phyloP scores from a whole-genome alignment of 2,329 filamentous ascomycete genomes.

The Exophiala aquamarina region DNA sequence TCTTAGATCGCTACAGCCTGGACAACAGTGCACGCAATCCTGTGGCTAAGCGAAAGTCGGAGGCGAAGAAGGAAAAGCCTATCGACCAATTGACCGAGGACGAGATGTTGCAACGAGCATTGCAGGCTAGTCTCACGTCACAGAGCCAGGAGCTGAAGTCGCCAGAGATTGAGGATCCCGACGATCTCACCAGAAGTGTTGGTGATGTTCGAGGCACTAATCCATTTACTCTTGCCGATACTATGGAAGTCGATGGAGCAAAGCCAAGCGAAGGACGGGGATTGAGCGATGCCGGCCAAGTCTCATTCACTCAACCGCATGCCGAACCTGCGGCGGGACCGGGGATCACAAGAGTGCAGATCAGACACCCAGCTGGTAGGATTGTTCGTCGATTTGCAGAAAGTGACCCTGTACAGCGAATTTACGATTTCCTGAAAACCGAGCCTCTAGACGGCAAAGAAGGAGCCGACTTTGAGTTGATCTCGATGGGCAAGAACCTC shows the following conservation, averaged over 20 bases:
- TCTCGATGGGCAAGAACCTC: conserved; percentile 82
- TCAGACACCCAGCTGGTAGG: conserved; percentile 79
- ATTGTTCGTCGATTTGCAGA: conserved; percentile 83
- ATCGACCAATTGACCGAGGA: conserved; percentile 92
- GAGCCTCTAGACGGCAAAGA: conserved; percentile 77
- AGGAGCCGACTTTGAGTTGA: conserved; percentile 80
- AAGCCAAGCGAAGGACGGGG: conserved; percentile 33
- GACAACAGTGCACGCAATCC: conserved; percentile 89
- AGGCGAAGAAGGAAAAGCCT: conserved; percentile 68
- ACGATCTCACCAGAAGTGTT: conserved; percentile 74
- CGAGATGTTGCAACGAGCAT: conserved; percentile 91
- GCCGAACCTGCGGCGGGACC: conserved; percentile 72
- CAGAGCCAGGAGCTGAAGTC: conserved; percentile 33
- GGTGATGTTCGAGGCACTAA: conserved; percentile 55
- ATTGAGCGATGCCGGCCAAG: conserved; percentile 62
- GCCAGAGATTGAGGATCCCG: conserved; percentile 69
- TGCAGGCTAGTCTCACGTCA: conserved; percentile 80
- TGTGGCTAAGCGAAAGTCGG: conserved; percentile 74
- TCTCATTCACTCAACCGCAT: conserved; percentile 72
- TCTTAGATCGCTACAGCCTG: conserved; percentile 94
- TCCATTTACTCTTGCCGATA: conserved; percentile 39
- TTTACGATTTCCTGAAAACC: conserved; percentile 97
- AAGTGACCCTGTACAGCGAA: conserved; percentile 72
- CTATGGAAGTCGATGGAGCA: conserved; percentile 41
- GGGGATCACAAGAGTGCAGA: conserved; percentile 84